A percentile compares a stretch with the other conserved stretches of the same genome.
Evolutionary conservation across 495 filamentous ascomycete species (phyloP).

Genomic region (Xanthoparmelia taractica): DNA sequence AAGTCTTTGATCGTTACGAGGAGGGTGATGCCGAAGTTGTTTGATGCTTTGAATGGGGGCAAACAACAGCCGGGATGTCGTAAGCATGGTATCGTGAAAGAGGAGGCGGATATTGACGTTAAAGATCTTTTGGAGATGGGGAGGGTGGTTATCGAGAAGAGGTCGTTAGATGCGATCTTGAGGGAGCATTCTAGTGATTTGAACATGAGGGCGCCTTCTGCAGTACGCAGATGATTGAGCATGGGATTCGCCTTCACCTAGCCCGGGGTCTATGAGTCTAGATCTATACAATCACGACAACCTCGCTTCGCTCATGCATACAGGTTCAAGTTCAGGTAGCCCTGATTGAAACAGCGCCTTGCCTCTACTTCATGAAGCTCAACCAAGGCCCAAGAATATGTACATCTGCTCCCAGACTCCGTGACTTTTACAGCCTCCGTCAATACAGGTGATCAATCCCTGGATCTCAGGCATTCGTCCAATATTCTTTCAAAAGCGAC

Average conservation of each 20-base stretch:
- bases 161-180: slow-evolving; percentile 69
- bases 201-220: slow-evolving; percentile 23
- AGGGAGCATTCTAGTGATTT: slow-evolving; percentile 70
- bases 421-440: too few relatives aligned
- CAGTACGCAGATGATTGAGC: slow-evolving; percentile 7
- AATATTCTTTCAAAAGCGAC: too few relatives aligned
- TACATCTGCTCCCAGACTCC: too few relatives aligned
- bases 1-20: slow-evolving; percentile 73
- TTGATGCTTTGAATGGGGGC: slow-evolving; percentile 39
- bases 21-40: slow-evolving; percentile 45
- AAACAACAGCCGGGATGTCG: slow-evolving; percentile 46
- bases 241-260: too few relatives aligned
- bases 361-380: too few relatives aligned
- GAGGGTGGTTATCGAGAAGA: slow-evolving; percentile 77
- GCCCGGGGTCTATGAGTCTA: neutral
- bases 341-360: too few relatives aligned
- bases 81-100: slow-evolving; percentile 59
- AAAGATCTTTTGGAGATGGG: slow-evolving; percentile 84
- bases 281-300: neutral
- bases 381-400: too few relatives aligned
- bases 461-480: too few relatives aligned
- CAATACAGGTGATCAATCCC: too few relatives aligned
- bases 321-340: too few relatives aligned
- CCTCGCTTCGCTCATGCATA: too few relatives aligned
- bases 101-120: slow-evolving; percentile 73